Base-by-base conservation (phyloP, 2,329 filamentous ascomycete genomes). In the Tolypocladium nubicola region DNA sequence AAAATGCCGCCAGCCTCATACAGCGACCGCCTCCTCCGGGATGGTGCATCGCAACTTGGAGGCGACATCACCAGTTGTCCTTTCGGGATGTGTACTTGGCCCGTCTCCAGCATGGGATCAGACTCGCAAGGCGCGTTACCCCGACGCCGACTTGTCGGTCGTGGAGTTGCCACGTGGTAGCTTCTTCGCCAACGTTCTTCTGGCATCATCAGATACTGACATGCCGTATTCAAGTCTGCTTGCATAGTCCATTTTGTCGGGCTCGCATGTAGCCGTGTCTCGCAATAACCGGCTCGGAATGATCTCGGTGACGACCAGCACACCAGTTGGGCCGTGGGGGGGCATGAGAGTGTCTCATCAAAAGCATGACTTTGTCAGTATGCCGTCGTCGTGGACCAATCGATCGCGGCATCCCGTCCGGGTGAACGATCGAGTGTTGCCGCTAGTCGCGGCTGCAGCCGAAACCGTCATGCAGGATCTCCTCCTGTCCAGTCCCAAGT, bases 321-420 rank as follows among this genome's bases (percentile, higher is more conserved):
- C 9, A 21, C 38, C 40, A 19, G 55, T 53, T 53, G 50, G 50
- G 14, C 40, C 9, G 33, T 26, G 49, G 40, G 43, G 53, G 53
- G 30, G 19, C 21, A 26, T 26, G 30, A 35, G 9, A 6, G 26
- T 39, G 55, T 53, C 50, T 47, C 55, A 57, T 57, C 33, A 45
- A 33, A 45, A 56, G 8, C n/a, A 53, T 38, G 19, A 16, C 35
- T 19, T 53, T 39, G 55, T 2, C 55, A 39, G 33, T n/a, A 49
- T 19, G 39, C 30, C 9, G 53, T 41, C 38, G 14, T 43, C 49
- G 50, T 57, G 55, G 55, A 53, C 55, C 55, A 57, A 57, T 57
- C 49, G 55, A 53, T 45, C 38, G 37, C 30, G 33, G 37, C 38
- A n/a, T 39, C n/a, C 38, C 16, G 30, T 39, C 52, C 52, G 39